Evolutionary conservation across 2,329 filamentous ascomycete species (phyloP), one percentile per base, ranked within the genome.

Genomic region (Pseudocercospora fijiensis): DNA sequence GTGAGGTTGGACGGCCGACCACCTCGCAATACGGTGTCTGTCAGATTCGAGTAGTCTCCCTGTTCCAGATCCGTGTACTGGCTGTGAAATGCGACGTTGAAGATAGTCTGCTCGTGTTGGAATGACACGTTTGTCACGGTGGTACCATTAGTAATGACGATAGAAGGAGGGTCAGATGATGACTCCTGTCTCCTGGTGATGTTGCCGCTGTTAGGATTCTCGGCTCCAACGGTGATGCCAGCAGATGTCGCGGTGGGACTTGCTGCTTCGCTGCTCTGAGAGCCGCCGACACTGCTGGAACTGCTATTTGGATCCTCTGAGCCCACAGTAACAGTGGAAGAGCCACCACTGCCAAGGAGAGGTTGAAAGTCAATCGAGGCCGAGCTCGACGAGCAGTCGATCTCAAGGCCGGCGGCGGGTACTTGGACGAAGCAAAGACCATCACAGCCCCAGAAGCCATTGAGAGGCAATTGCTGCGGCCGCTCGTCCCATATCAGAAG

Each of bases 321-420:
- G 16, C 49, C 49, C 10, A 27, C 49, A 11, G 13, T 28, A 27
- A 28, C 7, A 28, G 49, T 52, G 24, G 20, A 24, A n/a, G 20
- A 16, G 24, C 24, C 20, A 52, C 24, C 49, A 28, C 13, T 28
- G 1, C 24, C 13, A 24, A 24, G 18, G 18, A 13, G 24, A 16
- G 22, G 22, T 26, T 52, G 49, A 27, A 52, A 52, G 13, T 52
- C 24, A 11, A 52, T 24, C 49, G 22, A 49, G 45, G 45, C 45
- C 8, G 45, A 49, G 18, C 22, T 24, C 45, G 18, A 20, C 18
- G 22, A 49, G 61, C 69, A 70, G 26, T 70, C 66, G 16, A 68
- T 28, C 22, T 61, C 69, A 28, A 70, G 69, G 1, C 69, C 69
- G 22, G 64, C 61, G 4, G 60, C 69, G 2, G 43, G 47, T 1